Conservation (phyloP, 2,329 filamentous ascomycete species). For the Rutstroemia sp. region DNA sequence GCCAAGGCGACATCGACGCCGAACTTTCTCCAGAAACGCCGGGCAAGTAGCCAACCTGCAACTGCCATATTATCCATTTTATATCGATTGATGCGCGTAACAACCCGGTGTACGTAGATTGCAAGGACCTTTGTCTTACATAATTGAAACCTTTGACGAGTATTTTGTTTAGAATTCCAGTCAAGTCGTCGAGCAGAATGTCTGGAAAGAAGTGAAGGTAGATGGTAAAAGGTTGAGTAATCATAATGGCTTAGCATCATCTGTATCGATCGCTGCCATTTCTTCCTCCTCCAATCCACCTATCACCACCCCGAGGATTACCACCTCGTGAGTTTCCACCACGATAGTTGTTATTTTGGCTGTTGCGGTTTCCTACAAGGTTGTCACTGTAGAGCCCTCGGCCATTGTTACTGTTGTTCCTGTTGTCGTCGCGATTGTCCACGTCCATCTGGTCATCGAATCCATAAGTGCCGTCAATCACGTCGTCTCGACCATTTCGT, state of each 20-base stretch:
- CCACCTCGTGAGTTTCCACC: constrained; percentile 14
- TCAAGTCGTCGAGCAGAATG: too few relatives aligned
- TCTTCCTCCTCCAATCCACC: constrained; percentile 16
- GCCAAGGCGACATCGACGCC: too few relatives aligned
- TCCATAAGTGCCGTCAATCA: constrained; percentile 30
- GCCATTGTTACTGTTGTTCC: constrained; percentile 7
- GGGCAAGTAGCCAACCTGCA: too few relatives aligned
- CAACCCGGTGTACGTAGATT: too few relatives aligned
- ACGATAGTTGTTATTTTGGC: constrained; percentile 9
- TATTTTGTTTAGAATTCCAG: too few relatives aligned
- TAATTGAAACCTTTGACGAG: too few relatives aligned
- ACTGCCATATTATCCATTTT: too few relatives aligned
- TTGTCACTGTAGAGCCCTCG: constrained; percentile 29
- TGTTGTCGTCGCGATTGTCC: constrained; percentile 19
- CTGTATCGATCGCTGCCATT: constrained; percentile 18
- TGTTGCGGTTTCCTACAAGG: constrained; percentile 18
- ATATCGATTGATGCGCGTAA: too few relatives aligned
- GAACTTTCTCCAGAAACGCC: too few relatives aligned
- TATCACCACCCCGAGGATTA: constrained; percentile 2
- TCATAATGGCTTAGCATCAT: constrained; percentile 11
- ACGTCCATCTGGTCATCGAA: constrained; percentile 31
- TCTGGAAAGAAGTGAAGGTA: too few relatives aligned
- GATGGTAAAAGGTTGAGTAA: too few relatives aligned
- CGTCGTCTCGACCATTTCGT: constrained; percentile 18
- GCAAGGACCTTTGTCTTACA: too few relatives aligned